Evolutionary conservation across 1,139 yeast genomes (phyloP), one percentile per base, ranked within the genome.

Genomic region (Yamadazyma membranifaciens): DNA sequence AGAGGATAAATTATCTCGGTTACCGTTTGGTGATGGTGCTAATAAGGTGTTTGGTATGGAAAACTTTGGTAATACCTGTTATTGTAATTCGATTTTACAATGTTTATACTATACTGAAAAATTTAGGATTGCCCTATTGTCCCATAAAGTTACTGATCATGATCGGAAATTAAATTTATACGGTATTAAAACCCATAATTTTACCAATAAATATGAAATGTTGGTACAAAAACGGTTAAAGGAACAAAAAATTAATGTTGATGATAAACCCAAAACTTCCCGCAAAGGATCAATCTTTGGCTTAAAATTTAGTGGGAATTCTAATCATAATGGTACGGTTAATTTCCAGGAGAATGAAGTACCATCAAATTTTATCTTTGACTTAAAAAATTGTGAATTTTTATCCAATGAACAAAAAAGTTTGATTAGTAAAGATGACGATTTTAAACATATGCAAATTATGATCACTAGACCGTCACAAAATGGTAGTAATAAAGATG

Each of bases 31-130:
- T 4, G 83, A 81, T 57, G 91, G 89, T 1, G 66, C 81, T 11
- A 68, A 75, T 45, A 84, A 89, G 62, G 77, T 89, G 31, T 92
- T 83, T 63, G 98, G 98, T 5, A 82, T 91, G 80, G 98, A 92
- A 60, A 92, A 92, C 62, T 91, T 89, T 60, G 97, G 98, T 26
- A 83, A 87, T 60, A 91, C 96, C 0, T 91, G 98, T 64, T 92
- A 92, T 62, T 88, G 96, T 62, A 92, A 92, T 56, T 88, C 96
- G 9, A 85, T 92, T 22, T 65, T 92, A 24, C 98, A 92, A 60
- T 88, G 96, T 52, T 74, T 92, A 16, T 92, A 78, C 65, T 83
- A 85, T 60, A 75, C 92, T 2, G 77, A 78, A 34, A 75, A 73
- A 22, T 88, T 92, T 53, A 73, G 98, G 36, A 65, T 71, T 22